Evolutionary conservation across 1,139 yeast genomes (phyloP), one percentile per base, ranked within the genome.

Genomic region (Kodamaea alishanica): DNA sequence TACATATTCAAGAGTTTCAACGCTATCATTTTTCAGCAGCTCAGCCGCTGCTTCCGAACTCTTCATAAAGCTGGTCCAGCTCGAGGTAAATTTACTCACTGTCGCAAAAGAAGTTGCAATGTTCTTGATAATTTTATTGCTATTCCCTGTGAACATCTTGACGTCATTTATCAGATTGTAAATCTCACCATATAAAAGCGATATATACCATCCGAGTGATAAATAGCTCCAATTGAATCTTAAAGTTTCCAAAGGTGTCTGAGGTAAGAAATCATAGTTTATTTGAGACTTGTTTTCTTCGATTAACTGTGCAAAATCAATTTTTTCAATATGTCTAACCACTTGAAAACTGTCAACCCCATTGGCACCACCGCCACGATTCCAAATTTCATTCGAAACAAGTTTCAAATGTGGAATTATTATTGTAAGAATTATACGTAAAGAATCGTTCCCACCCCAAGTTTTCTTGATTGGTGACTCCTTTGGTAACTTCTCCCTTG

Each of bases 141-240:
- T 56, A 8, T 55, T 61, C 5, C 66, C 61, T 8, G 59, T 51
- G 50, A 40, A 39, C 39, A 49, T 34, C 40, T 42, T 45, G 22
- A 53, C 51, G 15, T 56, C 34, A 30, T 65, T 68, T 8, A 70
- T 66, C 22, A 71, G 60, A 36, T 75, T 72, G 54, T 77, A 86
- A 1, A 86, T 72, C 38, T 73, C 68, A 1, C 83, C 78, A 81
- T 89, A 86, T 26, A 86, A 54, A 10, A 84, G 63, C 9, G 85
- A 75, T 33, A 75, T 70, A 55, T 86, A 82, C 96, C 96, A 88
- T 0, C 90, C 89, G 28, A 85, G 65, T 0, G 92, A 78, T 6
- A 73, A 51, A 32, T 66, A 65, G 33, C 77, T 74, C 92, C 95
- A 84, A 8, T 61, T 58, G 46, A 85, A 81, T 38, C 58, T 64